phyloP scores from a whole-genome alignment of 2,329 filamentous ascomycete species.

The Teratosphaeria nubilosa region DNA sequence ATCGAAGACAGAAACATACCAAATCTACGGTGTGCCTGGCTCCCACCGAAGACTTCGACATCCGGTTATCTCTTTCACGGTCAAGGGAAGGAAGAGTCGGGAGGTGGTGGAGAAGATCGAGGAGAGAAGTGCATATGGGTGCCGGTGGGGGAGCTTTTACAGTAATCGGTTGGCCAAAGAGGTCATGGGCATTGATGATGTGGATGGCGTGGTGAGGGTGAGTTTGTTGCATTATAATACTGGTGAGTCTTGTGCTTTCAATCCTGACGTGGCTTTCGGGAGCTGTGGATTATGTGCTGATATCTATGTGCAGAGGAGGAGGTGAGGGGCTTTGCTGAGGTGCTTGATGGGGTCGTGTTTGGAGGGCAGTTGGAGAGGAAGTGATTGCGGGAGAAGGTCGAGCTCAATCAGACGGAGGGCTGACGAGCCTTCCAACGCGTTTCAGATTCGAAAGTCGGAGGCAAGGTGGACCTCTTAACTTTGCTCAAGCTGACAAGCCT shows the following conservation, averaged over 20 bases:
- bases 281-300: background rate
- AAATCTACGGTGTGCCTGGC: constrained; percentile 48
- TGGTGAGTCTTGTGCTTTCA: constrained; percentile 32
- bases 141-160: constrained; percentile 61
- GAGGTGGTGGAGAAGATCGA: constrained; percentile 55
- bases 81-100: constrained; percentile 46
- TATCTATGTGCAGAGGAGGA: constrained; percentile 41
- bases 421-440: no score
- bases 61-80: constrained; percentile 57
- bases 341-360: constrained; percentile 39
- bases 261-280: constrained; percentile 1
- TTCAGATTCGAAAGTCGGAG: no score
- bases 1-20: constrained; percentile 39
- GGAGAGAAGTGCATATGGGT: constrained; percentile 47
- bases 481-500: no score
- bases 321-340: constrained; percentile 41
- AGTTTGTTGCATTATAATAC: constrained; percentile 67
- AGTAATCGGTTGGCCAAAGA: constrained; percentile 48
- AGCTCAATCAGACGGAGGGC: background rate
- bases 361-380: background rate
- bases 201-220: constrained; percentile 58
- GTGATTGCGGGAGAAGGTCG: background rate
- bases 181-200: constrained; percentile 44
- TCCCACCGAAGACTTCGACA: constrained; percentile 43
- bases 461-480: no score